Base-by-base conservation (phyloP, 2,329 filamentous ascomycete species). In the Septoria linicola region DNA sequence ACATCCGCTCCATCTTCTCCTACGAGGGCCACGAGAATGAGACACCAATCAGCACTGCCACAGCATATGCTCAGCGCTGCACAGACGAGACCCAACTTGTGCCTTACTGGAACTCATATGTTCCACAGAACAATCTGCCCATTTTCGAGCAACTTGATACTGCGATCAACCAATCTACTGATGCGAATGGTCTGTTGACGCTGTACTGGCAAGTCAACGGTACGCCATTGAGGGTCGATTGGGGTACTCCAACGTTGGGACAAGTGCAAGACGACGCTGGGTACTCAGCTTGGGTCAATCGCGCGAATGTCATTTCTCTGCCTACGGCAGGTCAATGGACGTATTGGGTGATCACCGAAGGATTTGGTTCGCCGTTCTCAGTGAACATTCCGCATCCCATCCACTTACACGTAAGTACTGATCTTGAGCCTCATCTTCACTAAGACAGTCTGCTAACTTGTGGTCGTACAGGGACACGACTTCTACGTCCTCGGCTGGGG, bases 241-340 rank as follows among this genome's bases (percentile, higher is more conserved):
- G 74, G 74, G 59, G 68, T 16, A 63, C 70, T 8, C 76, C 76
- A 0, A 75, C 73, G 0, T 59, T 78, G 6, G 62, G 72, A 49
- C 73, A 74, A 13, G 66, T 75, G 6, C 63, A 72, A 3, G 63
- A 68, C 17, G 62, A 65, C 35, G 70, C 73, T 57, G 71, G 67
- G 14, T 68, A 59, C 59, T 73, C 70, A 37, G 27, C 25, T 27
- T 61, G 58, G 57, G 67, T 72, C 0, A 48, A 41, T 1, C 59
- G 58, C 6, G 66, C 69, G 51, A 74, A 74, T 54, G 56, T 75
- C 34, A 72, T 77, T 44, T 40, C 57, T 11, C 49, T 63, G 2
- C 50, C 56, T 8, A 47, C 49, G 2, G 53, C 54, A 23, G 57
- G 55, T 11, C 37, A 53, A 11, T 69, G 67, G 67, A 63, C 59